Conservation (phyloP, 805 yeast genomes). For the Zygosaccharomyces gambellarensis region DNA sequence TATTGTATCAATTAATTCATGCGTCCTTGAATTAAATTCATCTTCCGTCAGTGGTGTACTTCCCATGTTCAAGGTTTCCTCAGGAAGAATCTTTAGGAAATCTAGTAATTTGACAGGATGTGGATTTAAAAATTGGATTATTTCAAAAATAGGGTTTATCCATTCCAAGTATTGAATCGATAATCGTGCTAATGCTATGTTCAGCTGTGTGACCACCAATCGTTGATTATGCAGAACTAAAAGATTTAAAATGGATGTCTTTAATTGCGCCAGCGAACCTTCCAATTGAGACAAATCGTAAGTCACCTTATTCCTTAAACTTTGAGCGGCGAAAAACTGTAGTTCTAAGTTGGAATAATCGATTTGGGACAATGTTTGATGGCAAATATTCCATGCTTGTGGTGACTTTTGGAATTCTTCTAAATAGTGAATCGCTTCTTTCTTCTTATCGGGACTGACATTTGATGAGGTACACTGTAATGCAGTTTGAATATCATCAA, state of each 20-base stretch:
- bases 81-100: constrained; percentile 84
- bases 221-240: constrained; percentile 48
- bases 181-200: constrained; percentile 75
- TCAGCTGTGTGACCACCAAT: constrained; percentile 75
- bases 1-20: constrained; percentile 57
- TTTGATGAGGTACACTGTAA: constrained; percentile 30
- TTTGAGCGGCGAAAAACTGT: constrained; percentile 85
- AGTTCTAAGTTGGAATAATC: constrained; percentile 43
- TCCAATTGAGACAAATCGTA: constrained; percentile 77
- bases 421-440: constrained; percentile 49
- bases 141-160: constrained; percentile 65
- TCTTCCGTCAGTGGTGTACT: constrained; percentile 76
- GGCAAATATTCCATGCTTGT: constrained; percentile 74
- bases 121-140: constrained; percentile 43
- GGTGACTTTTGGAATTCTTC: constrained; percentile 79
- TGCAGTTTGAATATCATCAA: constrained; percentile 25
- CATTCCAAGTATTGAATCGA: constrained; percentile 74
- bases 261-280: constrained; percentile 53
- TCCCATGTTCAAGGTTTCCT: constrained; percentile 75
- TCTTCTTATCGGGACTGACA: constrained; percentile 32
- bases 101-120: constrained; percentile 53
- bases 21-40: constrained; percentile 63
- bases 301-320: constrained; percentile 74
- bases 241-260: constrained; percentile 59
- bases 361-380: constrained; percentile 43